Percentiles rank a stretch among this genome's conserved stretches.
phyloP scores from a whole-genome alignment of 192 early-diverging fungal genomes.

The Gonapodya sp. region DNA sequence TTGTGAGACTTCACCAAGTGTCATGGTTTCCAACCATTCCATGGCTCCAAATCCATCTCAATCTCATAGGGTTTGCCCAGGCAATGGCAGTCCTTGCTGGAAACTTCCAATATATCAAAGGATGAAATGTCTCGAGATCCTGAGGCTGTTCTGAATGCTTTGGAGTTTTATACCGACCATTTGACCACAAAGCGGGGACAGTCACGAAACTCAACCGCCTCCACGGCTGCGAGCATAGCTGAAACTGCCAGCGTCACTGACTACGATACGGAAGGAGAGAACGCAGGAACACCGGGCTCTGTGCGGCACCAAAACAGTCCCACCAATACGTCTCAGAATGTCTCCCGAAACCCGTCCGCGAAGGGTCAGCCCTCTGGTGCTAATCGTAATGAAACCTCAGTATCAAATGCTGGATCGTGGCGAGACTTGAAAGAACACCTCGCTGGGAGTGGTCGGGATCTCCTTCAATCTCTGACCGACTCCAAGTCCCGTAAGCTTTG shows the following conservation, averaged over 20 bases:
- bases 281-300: background rate
- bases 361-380: background rate
- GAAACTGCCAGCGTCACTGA: background rate
- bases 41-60: slow-evolving; percentile 6
- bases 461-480: background rate
- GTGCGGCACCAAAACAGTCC: background rate
- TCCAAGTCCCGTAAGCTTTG: background rate
- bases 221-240: slow-evolving; percentile 13
- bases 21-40: background rate
- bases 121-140: slow-evolving; percentile 98
- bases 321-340: background rate
- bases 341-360: background rate
- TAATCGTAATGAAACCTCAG: background rate
- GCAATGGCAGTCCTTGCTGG: slow-evolving; percentile 88
- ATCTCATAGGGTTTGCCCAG: slow-evolving; percentile 69
- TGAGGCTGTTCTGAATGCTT: slow-evolving; percentile 92
- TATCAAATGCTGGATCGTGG: background rate
- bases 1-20: slow-evolving; percentile 19
- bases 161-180: slow-evolving; percentile 95
- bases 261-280: background rate
- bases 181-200: slow-evolving; percentile 35
- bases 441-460: background rate
- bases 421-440: background rate
- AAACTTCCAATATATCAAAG: slow-evolving; percentile 87
- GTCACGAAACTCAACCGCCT: slow-evolving; percentile 3